Evolutionary conservation across 2,329 filamentous ascomycete species (phyloP).

Genomic region (Dactylellina cionopaga): DNA sequence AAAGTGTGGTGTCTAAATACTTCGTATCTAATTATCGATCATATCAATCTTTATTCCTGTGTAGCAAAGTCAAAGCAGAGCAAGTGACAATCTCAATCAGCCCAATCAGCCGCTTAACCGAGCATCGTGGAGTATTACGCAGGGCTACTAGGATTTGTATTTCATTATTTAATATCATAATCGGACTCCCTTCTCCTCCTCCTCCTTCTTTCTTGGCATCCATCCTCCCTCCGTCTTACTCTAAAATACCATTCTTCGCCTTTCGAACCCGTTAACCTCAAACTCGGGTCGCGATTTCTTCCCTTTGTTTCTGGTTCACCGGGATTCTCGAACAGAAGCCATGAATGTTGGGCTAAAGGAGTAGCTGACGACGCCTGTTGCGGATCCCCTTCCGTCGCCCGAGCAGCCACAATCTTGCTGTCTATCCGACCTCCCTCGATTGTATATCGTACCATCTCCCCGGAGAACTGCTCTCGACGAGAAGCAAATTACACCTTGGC

Average conservation of each 20-base stretch:
- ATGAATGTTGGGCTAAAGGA: background rate
- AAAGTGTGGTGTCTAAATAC: no score
- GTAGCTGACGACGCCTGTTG: constrained; percentile 32
- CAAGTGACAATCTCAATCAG: background rate
- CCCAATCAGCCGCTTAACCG: background rate
- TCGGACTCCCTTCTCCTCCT: background rate
- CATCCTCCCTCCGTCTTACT: no score
- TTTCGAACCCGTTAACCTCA: background rate
- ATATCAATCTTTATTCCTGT: no score
- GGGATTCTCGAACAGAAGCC: no score
- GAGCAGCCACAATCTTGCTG: constrained; percentile 6
- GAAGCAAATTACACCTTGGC: no score
- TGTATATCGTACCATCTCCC: no score
- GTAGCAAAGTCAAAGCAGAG: no score
- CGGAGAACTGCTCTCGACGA: no score
- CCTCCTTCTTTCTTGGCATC: no score
- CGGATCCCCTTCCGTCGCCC: constrained; percentile 6
- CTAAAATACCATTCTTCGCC: background rate
- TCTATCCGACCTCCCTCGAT: background rate
- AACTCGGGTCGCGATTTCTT: constrained; percentile 5
- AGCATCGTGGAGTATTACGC: constrained; percentile 13
- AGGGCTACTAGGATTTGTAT: constrained; percentile 14
- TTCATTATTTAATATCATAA: constrained; percentile 6
- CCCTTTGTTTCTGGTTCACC: background rate
- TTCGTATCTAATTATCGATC: no score